A percentile compares a stretch with the other conserved stretches of the same genome.
These are phyloP conservation scores for Cornus kousa DNA, from an alignment of 148 eudicot species.

Conservation along the genomic window DNA sequence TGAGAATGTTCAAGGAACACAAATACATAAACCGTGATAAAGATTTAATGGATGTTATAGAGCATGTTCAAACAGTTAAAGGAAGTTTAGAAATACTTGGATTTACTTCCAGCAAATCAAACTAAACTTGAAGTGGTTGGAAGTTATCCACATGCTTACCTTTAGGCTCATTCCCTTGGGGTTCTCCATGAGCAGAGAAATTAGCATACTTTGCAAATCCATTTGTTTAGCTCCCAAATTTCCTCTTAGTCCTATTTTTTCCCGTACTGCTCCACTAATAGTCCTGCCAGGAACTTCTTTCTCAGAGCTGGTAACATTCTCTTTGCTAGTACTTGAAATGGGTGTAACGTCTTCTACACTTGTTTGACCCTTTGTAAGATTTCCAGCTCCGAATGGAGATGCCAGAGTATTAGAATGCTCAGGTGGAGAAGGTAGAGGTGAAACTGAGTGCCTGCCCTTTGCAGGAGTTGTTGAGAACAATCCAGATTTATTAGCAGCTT, in stretches of 20 bases:
- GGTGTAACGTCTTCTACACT: conserved; percentile 36
- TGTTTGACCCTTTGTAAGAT: conserved; percentile 37
- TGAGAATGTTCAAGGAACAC: not conserved
- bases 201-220: conserved; percentile 61
- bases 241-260: conserved; percentile 32
- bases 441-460: conserved; percentile 64
- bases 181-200: conserved; percentile 62
- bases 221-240: conserved; percentile 38
- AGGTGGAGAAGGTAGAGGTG: conserved; percentile 77
- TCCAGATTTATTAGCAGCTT: conserved; percentile 60
- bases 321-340: conserved; percentile 35
- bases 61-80: not conserved
- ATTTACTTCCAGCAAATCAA: not conserved
- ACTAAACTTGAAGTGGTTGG: not conserved
- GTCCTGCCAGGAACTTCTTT: conserved; percentile 38
- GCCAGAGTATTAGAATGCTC: conserved; percentile 44
- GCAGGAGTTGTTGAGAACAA: conserved; percentile 39
- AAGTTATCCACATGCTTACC: conserved; percentile 36
- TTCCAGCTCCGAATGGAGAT: conserved; percentile 62
- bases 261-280: conserved; percentile 26
- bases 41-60: not conserved
- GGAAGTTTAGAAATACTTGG: not conserved
- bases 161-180: conserved; percentile 86
- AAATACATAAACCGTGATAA: not conserved
- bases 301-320: conserved; percentile 37